Conservation (phyloP, 2,329 filamentous ascomycete genomes). For the Fusarium neocosmosporiellum region DNA sequence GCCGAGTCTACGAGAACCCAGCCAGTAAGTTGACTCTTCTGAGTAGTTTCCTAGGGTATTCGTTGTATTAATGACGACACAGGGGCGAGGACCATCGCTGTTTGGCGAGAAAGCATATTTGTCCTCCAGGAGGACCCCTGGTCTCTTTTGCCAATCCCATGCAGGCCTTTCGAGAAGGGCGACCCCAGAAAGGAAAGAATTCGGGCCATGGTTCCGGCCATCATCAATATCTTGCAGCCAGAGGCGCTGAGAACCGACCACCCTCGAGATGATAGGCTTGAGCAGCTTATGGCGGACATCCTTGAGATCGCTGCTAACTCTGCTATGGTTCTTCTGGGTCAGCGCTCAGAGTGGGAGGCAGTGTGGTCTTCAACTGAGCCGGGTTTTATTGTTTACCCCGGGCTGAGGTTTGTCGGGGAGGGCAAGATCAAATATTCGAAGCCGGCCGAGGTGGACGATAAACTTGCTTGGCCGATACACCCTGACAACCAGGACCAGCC, state of each 20-base stretch:
- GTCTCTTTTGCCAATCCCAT: background rate
- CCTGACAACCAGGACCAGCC: background rate
- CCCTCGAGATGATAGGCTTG: background rate
- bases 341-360: background rate
- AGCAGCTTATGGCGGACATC: fast-evolving
- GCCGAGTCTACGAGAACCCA: background rate
- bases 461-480: background rate
- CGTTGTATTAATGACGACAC: background rate
- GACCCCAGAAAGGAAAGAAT: background rate
- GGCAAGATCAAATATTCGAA: background rate
- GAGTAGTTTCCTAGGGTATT: background rate
- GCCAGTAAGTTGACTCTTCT: background rate
- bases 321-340: background rate
- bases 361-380: background rate
- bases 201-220: background rate
- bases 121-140: background rate
- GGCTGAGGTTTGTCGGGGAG: background rate
- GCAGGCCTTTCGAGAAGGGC: background rate
- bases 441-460: background rate
- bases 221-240: background rate
- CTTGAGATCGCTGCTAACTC: background rate
- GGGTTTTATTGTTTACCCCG: background rate
- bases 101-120: background rate
- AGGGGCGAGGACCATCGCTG: background rate
- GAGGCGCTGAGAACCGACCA: background rate